These are phyloP conservation scores for Silene vulgaris DNA, from an alignment of 179 eudicot genomes.

Conservation along the genomic window DNA sequence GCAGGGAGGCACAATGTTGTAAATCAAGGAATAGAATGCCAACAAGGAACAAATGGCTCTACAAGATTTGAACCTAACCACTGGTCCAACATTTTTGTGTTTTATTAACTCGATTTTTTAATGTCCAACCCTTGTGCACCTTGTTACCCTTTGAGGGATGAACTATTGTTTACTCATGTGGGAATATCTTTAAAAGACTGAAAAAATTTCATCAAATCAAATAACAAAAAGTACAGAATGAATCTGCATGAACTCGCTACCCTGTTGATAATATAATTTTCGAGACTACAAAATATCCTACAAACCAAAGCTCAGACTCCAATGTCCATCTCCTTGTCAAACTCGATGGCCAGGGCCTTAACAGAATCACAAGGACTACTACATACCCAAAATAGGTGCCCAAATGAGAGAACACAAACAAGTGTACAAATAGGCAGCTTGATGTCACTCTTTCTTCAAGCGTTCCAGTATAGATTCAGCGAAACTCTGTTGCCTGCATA, in stretches of 20 bases:
- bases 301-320: neutral
- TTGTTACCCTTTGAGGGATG: too few species aligned
- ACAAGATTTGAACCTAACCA: too few species aligned
- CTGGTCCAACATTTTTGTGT: too few species aligned
- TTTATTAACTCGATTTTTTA: too few species aligned
- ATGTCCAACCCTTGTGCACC: too few species aligned
- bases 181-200: too few species aligned
- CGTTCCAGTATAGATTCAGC: slow-evolving; percentile 59
- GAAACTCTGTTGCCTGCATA: slow-evolving; percentile 70
- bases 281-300: neutral
- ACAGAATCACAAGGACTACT: neutral
- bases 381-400: slow-evolving; percentile 2
- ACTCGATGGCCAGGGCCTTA: neutral
- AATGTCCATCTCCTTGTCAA: neutral
- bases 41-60: too few species aligned
- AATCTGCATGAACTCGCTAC: neutral
- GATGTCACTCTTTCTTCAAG: slow-evolving; percentile 42
- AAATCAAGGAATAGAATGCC: too few species aligned
- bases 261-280: neutral
- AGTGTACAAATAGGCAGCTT: neutral
- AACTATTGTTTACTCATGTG: too few species aligned
- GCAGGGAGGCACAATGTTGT: too few species aligned
- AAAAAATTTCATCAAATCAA: neutral
- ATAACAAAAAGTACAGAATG: neutral
- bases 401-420: too few species aligned